Evolutionary conservation across 1,284 basidiomycete species (phyloP), one percentile per base, ranked within the genome.

Genomic region (Malassezia japonica): DNA sequence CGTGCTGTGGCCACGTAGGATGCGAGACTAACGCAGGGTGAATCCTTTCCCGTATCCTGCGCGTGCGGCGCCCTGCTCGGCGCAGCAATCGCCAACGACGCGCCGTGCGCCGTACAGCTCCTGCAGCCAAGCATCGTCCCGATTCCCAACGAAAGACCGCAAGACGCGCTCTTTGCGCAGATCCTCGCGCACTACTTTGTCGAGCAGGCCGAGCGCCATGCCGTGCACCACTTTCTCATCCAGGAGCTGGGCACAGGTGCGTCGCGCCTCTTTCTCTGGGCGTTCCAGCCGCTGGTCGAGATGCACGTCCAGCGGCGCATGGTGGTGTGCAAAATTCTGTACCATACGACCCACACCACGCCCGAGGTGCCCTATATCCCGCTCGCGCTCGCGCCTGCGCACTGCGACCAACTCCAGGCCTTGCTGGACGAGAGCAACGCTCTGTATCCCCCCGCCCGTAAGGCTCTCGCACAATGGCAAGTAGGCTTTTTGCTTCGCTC

Each of bases 151-250:
- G 1, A 4, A 13, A 4, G 13, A 15, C 23, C 29, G 12, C 27
- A 40, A n/a, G 3, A 2, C 10, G 15, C 10, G 12, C 31, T 20
- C 25, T 46, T 25, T 12, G 16, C 32, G 4, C 24, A 42, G 21
- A 12, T 42, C 8, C 27, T 42, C 24, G 40, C 39, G 4, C 36
- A 48, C 13, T 48, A 54, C 27, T 24, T 54, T 9, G 40, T 54
- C 10, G 51, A 48, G 47, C 51, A 54, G 28, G 43, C 35, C 4
- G 51, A 48, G 27, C 46, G 51, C 18, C 51, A 54, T 31, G 51
- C 51, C 20, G 46, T 48, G 34, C 51, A 54, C 25, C 46, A 48
- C 23, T 54, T 54, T 21, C n/a, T 35, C 25, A 20, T 54, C 24
- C 24, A 31, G 16, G 25, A 18, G 8, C 16, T 42, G 8, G 25